These are phyloP conservation scores for Metschnikowia kofuensis DNA, from an alignment of 805 yeast species.

Conservation along the genomic window DNA sequence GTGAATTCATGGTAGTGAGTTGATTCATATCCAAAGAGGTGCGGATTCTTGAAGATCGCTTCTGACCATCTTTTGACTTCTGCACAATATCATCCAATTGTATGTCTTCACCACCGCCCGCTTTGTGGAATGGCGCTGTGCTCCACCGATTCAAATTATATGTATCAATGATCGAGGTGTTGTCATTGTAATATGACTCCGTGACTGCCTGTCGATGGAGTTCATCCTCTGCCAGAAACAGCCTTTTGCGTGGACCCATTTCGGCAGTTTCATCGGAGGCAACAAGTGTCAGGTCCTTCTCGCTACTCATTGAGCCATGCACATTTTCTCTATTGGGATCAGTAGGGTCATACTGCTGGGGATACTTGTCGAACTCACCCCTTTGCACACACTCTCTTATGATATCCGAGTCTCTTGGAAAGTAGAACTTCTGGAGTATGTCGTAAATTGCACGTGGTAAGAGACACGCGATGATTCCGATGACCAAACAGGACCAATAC, in stretches of 20 bases:
- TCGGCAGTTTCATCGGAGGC: constrained; percentile 1
- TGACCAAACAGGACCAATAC: constrained; percentile 66
- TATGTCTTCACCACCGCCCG: constrained; percentile 48
- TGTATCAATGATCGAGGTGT: constrained; percentile 31
- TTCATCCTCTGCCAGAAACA: constrained; percentile 1
- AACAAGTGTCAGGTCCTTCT: constrained; percentile 3
- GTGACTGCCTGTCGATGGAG: constrained; percentile 25
- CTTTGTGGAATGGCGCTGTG: constrained; percentile 31
- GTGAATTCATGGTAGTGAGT: constrained; percentile 31
- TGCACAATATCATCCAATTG: constrained; percentile 38
- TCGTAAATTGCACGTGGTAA: constrained; percentile 68
- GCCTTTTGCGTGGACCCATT: constrained; percentile 4
- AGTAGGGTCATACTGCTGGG: constrained; percentile 72
- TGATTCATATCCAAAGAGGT: constrained; percentile 39
- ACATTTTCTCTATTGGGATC: constrained; percentile 58
- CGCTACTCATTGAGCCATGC: constrained; percentile 1
- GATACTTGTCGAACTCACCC: constrained; percentile 69
- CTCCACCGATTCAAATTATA: constrained; percentile 27
- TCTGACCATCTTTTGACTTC: constrained; percentile 10
- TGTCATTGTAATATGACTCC: constrained; percentile 33
- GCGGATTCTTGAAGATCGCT: constrained; percentile 23
- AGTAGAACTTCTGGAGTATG: constrained; percentile 47
- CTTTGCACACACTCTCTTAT: constrained; percentile 64
- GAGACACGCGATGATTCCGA: constrained; percentile 63
- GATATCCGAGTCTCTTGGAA: constrained; percentile 69